Conservation (phyloP, 495 filamentous ascomycete species). For the Bryoglossum gracile region DNA sequence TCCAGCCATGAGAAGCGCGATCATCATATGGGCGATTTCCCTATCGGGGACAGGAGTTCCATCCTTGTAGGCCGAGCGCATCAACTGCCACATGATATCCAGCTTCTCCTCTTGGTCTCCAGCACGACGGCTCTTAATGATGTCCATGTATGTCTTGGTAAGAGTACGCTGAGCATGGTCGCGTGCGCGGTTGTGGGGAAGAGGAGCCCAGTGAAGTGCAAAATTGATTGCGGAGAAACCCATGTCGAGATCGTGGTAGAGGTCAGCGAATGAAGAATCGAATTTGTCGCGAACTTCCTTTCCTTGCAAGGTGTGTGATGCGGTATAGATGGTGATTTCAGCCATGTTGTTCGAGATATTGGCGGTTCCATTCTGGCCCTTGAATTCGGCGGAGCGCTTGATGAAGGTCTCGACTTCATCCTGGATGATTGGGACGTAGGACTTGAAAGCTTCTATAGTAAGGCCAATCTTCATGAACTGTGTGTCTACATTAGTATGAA, state of each 20-base stretch:
- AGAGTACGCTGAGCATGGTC: constrained; percentile 70
- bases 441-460: constrained; percentile 65
- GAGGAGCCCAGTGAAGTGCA: constrained; percentile 77
- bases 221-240: constrained; percentile 83
- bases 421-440: constrained; percentile 71
- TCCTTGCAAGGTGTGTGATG: constrained; percentile 72
- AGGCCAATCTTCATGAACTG: constrained; percentile 85
- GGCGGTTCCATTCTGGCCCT: constrained; percentile 54
- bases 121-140: constrained; percentile 59
- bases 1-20: constrained; percentile 81
- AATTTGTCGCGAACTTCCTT: constrained; percentile 71
- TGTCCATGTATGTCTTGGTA: constrained; percentile 69
- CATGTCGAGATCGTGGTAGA: constrained; percentile 79
- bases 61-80: constrained; percentile 71
- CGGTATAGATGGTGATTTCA: constrained; percentile 81
- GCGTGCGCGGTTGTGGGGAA: constrained; percentile 74
- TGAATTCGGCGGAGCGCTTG: constrained; percentile 57
- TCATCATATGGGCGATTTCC: constrained; percentile 88
- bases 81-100: constrained; percentile 81
- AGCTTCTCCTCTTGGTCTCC: constrained; percentile 37
- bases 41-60: constrained; percentile 63
- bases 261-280: constrained; percentile 61
- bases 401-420: constrained; percentile 66
- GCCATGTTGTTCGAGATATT: constrained; percentile 66
- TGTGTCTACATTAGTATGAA: neutral